Evolutionary conservation across 768 basidiomycete species (phyloP).

Genomic region (Cystofilobasidium bisporidii): DNA sequence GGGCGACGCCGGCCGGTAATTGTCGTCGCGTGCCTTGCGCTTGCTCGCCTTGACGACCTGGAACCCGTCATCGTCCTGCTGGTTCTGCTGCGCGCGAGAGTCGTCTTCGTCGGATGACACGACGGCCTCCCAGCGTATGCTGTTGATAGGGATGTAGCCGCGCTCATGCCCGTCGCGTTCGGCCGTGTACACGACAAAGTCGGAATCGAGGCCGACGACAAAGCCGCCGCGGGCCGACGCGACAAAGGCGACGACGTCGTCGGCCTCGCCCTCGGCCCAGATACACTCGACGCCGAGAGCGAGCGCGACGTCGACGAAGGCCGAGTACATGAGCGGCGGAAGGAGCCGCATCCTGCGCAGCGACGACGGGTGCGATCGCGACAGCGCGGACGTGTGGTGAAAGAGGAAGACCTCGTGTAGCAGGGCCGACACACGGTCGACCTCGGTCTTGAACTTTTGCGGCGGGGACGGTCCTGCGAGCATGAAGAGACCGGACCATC

Average conservation of each 20-base stretch:
- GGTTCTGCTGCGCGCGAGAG: not conserved
- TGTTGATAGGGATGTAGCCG: slow-evolving; percentile 39
- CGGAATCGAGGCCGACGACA: slow-evolving; percentile 37
- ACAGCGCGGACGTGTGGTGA: slow-evolving; percentile 37
- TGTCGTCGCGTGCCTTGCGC: not conserved
- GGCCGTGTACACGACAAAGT: slow-evolving; percentile 35
- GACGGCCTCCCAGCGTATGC: slow-evolving; percentile 36
- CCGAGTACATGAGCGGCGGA: slow-evolving; percentile 36
- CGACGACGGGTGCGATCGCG: slow-evolving; percentile 37
- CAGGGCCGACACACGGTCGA: slow-evolving; percentile 31
- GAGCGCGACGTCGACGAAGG: slow-evolving; percentile 35
- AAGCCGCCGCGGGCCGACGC: slow-evolving; percentile 37
- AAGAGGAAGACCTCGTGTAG: slow-evolving; percentile 35
- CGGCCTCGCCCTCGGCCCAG: slow-evolving; percentile 39
- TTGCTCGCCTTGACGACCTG: slow-evolving; percentile 11
- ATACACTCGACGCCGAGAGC: slow-evolving; percentile 32
- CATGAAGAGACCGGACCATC: not conserved
- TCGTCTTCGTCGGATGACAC: not conserved
- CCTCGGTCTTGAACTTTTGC: slow-evolving; percentile 36
- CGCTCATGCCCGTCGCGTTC: slow-evolving; percentile 15
- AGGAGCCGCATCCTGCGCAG: slow-evolving; percentile 31
- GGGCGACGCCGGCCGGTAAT: not conserved
- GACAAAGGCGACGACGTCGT: slow-evolving; percentile 35
- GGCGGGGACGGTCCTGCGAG: slow-evolving; percentile 35
- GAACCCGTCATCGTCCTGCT: slow-evolving; percentile 14